Percentiles rank a stretch among this genome's conserved stretches.
phyloP scores from a whole-genome alignment of 140 eudicot genomes.

The Stevia rebaudiana region DNA sequence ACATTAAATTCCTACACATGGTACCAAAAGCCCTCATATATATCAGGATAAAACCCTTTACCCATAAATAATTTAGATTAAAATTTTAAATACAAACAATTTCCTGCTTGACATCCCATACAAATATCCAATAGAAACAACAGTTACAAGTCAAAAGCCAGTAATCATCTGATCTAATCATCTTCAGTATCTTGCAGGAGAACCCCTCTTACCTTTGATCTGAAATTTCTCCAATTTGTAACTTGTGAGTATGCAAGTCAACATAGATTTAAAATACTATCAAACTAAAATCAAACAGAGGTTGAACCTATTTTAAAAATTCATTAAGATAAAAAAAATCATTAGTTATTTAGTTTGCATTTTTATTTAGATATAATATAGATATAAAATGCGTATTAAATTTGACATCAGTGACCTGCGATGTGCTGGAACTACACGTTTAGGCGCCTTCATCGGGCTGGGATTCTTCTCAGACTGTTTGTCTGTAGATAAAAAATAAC shows the following conservation, averaged over 20 bases:
- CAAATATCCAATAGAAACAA: too few relatives aligned
- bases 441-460: conserved; percentile 43
- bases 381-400: conserved; percentile 1
- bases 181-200: conserved; percentile 51
- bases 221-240: conserved; percentile 17
- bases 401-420: conserved; percentile 54
- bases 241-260: background rate
- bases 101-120: too few relatives aligned
- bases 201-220: conserved; percentile 50
- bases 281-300: too few relatives aligned
- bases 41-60: too few relatives aligned
- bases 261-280: too few relatives aligned
- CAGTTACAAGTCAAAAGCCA: background rate
- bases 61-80: too few relatives aligned
- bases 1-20: too few relatives aligned
- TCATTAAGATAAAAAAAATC: too few relatives aligned
- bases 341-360: too few relatives aligned
- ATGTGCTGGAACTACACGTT: conserved; percentile 76
- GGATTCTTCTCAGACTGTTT: conserved; percentile 38
- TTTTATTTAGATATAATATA: too few relatives aligned
- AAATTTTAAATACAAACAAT: too few relatives aligned
- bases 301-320: background rate
- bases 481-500: conserved; percentile 31
- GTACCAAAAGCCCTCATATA: too few relatives aligned
- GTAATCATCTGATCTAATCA: conserved; percentile 16